Evolutionary conservation across 2,329 filamentous ascomycete species (phyloP).

Genomic region (Alternaria rosae): DNA sequence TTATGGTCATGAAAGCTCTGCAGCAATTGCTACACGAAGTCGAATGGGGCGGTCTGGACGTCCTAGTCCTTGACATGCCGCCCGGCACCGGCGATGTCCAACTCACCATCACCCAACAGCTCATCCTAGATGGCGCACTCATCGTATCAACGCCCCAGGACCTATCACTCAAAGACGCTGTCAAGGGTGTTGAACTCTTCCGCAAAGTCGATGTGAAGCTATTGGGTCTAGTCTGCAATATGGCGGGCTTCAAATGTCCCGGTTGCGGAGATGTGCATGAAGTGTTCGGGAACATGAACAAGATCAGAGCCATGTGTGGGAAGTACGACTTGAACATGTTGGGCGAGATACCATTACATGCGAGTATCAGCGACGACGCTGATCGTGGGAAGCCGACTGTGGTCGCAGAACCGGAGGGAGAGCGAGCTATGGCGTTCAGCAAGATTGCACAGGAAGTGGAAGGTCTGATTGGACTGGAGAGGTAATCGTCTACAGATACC

Average conservation of each 20-base stretch:
- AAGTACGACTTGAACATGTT: slow-evolving; percentile 80
- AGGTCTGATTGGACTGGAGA: slow-evolving; percentile 24
- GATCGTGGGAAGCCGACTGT: slow-evolving; percentile 89
- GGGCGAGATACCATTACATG: slow-evolving; percentile 87
- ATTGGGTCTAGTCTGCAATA: slow-evolving; percentile 75
- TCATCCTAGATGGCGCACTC: slow-evolving; percentile 84
- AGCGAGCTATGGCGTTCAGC: slow-evolving; percentile 74
- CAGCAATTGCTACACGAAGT: slow-evolving; percentile 96
- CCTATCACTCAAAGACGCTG: slow-evolving; percentile 87
- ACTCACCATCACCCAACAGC: slow-evolving; percentile 93
- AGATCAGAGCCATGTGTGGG: slow-evolving; percentile 78
- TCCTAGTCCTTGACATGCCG: slow-evolving; percentile 88
- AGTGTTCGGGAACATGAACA: slow-evolving; percentile 67
- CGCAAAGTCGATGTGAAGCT: slow-evolving; percentile 80
- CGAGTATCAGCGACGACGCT: slow-evolving; percentile 84
- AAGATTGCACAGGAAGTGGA: slow-evolving; percentile 67
- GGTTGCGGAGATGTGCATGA: slow-evolving; percentile 59
- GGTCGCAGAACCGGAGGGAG: slow-evolving; percentile 80
- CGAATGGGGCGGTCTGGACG: slow-evolving; percentile 87
- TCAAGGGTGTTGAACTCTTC: slow-evolving; percentile 94
- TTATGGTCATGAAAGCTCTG: slow-evolving; percentile 97
- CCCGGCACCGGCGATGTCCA: slow-evolving; percentile 96
- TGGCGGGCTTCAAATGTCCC: slow-evolving; percentile 50
- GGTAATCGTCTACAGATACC: neutral
- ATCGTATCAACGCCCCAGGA: slow-evolving; percentile 95